These are phyloP conservation scores for Phytophthora syringae DNA, from an alignment of 352 stramenopile genomes.

Conservation along the genomic window DNA sequence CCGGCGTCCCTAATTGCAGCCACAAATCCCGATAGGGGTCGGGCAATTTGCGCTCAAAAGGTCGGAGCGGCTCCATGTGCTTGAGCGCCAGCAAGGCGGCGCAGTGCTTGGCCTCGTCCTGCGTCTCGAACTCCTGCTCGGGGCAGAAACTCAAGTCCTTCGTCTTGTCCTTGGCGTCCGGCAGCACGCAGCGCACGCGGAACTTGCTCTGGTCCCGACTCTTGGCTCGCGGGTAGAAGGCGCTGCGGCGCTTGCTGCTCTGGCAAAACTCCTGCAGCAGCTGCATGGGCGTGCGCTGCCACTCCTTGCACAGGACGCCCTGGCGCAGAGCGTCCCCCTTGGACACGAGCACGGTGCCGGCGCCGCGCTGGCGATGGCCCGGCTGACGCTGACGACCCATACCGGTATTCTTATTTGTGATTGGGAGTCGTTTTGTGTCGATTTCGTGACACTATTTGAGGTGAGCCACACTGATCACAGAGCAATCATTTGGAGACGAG, in stretches of 20 bases:
- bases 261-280: slow-evolving; percentile 95
- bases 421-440: no score
- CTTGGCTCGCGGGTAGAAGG: slow-evolving; percentile 67
- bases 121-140: slow-evolving; percentile 75
- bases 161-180: slow-evolving; percentile 92
- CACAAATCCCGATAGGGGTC: slow-evolving; percentile 97
- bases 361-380: slow-evolving; percentile 88
- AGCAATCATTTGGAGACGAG: no score
- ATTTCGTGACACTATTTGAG: no score
- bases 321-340: slow-evolving; percentile 79
- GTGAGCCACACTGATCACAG: no score
- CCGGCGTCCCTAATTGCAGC: slow-evolving; percentile 52
- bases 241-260: slow-evolving; percentile 88
- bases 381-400: slow-evolving; percentile 29
- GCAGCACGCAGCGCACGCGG: slow-evolving; percentile 88
- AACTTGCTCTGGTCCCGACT: slow-evolving; percentile 37
- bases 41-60: slow-evolving; percentile 96
- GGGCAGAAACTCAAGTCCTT: slow-evolving; percentile 96
- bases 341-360: slow-evolving; percentile 88
- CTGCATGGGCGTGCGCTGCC: slow-evolving; percentile 93
- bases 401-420: neutral
- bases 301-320: slow-evolving; percentile 93
- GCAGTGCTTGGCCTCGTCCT: slow-evolving; percentile 93
- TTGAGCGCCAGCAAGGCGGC: slow-evolving; percentile 94
- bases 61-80: slow-evolving; percentile 92